A percentile compares a stretch with the other conserved stretches of the same genome.
Evolutionary conservation across 805 yeast genomes (phyloP).

Genomic region (Sungouiozyma intestinalis): DNA sequence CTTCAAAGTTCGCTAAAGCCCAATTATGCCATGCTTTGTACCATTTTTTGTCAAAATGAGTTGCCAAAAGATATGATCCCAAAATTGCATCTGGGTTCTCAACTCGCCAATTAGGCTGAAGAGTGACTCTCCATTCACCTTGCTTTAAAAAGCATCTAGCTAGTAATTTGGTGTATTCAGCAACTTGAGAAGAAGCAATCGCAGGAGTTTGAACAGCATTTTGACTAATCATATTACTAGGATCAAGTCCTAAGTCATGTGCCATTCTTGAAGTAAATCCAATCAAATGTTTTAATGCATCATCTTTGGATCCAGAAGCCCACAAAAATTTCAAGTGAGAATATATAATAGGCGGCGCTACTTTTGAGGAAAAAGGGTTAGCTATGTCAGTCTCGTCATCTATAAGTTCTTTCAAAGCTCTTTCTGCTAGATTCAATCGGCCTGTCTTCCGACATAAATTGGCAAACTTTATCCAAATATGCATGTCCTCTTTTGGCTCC

Average conservation of each 20-base stretch:
- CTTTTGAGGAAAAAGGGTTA: slow-evolving; percentile 50
- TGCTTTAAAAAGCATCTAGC: slow-evolving; percentile 93
- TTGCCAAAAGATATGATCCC: slow-evolving; percentile 86
- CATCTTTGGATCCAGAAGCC: slow-evolving; percentile 82
- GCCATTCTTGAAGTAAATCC: slow-evolving; percentile 88
- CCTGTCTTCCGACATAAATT: slow-evolving; percentile 90
- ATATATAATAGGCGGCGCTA: slow-evolving; percentile 91
- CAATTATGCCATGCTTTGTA: slow-evolving; percentile 98
- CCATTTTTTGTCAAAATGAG: slow-evolving; percentile 87
- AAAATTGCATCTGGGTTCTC: slow-evolving; percentile 70
- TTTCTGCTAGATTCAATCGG: slow-evolving; percentile 80
- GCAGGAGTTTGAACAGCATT: slow-evolving; percentile 58
- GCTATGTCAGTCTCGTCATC: slow-evolving; percentile 49
- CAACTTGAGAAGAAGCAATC: slow-evolving; percentile 50
- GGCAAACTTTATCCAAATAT: slow-evolving; percentile 95
- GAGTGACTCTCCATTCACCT: slow-evolving; percentile 91
- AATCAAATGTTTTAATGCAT: slow-evolving; percentile 72
- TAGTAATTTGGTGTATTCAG: slow-evolving; percentile 68
- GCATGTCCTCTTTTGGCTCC: slow-evolving; percentile 91
- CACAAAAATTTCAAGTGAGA: slow-evolving; percentile 94
- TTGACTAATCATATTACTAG: slow-evolving; percentile 76
- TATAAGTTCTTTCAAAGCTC: slow-evolving; percentile 65
- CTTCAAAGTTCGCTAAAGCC: slow-evolving; percentile 96
- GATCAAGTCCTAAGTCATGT: slow-evolving; percentile 73
- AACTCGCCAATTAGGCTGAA: slow-evolving; percentile 70